Evolutionary conservation across 768 basidiomycete species (phyloP), one percentile per base, ranked within the genome.

Genomic region (Hygrocybe punicea): DNA sequence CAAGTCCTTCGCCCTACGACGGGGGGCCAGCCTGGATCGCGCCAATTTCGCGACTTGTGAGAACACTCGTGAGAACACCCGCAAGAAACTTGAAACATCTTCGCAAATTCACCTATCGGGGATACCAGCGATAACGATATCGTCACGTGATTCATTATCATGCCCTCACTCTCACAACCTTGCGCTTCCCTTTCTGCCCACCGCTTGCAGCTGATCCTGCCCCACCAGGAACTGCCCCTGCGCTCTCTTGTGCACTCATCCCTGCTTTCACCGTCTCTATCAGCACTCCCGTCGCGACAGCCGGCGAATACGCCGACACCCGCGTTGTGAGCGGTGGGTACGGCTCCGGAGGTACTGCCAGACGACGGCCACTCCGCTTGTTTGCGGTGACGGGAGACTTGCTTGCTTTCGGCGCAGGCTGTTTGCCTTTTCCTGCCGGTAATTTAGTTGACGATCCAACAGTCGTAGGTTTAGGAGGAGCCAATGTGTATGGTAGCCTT

Each of bases 181-280:
- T 91, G 73, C 87, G 75, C 69, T 91, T 91, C 34, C 89, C 89
- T 67, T 91, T 91, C 67, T 83, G 79, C 60, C 69, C 62, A 23
- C 73, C 74, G 13, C 70, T 75, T n/a, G 70, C 62, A n/a, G 74
- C 80, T 7, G 73, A 65, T 13, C 69, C 65, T 2, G 66, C 73
- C 6, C 70, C 67, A 11, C 62, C 57, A 51, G 66, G 72, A 10
- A 71, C 71, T 51, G 69, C 59, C 13, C 76, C 71, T 42, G 77
- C 76, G 58, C 71, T 76, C 51, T 79, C 79, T 55, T 86, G 83
- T 33, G 85, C 81, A 63, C 80, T 90, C 83, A 93, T 85, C 1
- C 91, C 92, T 0, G 91, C 89, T 70, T 93, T 93, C 37, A 94
- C 81, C 0, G 91, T 84, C 37, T 93, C 88, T 35, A 96, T 77